Evolutionary conservation across 345 rosid genomes (phyloP), one percentile per base, ranked within the genome.

Genomic region (Acer saccharum): DNA sequence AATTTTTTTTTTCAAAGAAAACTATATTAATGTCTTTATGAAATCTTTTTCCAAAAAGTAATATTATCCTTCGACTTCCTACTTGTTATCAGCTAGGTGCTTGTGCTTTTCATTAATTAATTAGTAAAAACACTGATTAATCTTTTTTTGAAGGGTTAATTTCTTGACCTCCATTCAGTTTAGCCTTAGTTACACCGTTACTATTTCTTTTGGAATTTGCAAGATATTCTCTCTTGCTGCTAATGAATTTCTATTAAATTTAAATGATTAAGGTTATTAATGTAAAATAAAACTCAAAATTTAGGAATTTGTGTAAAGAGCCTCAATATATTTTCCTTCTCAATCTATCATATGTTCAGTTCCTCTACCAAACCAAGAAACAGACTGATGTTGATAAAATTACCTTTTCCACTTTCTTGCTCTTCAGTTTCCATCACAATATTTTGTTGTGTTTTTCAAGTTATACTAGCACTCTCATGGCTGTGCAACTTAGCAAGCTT

Each of bases 11-110:
- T 46, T 10, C 13, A 46, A 46, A 60, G 27, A 60, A 60, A 60
- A 2, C 20, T 54, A 54, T 7, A 60, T 60, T 60, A 60, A 60
- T 20, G 3, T 54, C 18, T 60, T 60, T 60, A 60, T 60, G 64
- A 48, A 74, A 74, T 35, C 17, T n/a, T 9, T 64, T 74, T 29
- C 44, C 21, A 9, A 74, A 52, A 29, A 64, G 69, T 27, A 57
- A 35, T 55, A 32, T 55, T 55, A 6, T 71, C 29, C 32, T 55
- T 27, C 1, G 4, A 70, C 27, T 52, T 54, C 58, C 58, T n/a
- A 20, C 27, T 60, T 20, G 13, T 60, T 21, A 20, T 60, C 64
- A 60, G 13, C 64, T 60, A 60, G 64, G 3, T 54, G 58, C n/a
- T 16, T 54, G n/a, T 16, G n/a, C 9, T n/a, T 54, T 71, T 57